Conservation (phyloP, 2,329 filamentous ascomycete species). For the Colletotrichum filicis region DNA sequence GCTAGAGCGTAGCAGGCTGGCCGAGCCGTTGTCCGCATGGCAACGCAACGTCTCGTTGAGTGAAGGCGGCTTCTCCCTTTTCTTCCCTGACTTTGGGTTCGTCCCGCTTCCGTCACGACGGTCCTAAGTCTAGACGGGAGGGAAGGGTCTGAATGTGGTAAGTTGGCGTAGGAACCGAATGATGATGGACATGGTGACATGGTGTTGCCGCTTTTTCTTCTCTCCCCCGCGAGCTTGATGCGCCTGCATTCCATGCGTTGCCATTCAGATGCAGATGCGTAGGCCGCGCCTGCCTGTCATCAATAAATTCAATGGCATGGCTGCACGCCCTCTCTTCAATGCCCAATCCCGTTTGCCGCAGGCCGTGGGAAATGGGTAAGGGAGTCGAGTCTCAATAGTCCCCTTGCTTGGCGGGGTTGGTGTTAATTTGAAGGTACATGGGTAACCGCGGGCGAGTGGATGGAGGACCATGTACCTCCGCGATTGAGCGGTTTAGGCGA, state of each 20-base stretch:
- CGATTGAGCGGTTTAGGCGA: slow-evolving; percentile 20
- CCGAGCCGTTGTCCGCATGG: slow-evolving; percentile 28
- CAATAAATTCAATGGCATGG: not conserved
- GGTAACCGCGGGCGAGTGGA: slow-evolving; percentile 2
- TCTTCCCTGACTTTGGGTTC: not conserved
- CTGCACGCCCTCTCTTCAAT: not conserved
- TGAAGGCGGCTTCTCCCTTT: not conserved
- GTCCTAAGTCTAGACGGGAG: not conserved
- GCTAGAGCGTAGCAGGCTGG: slow-evolving; percentile 6
- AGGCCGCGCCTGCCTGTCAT: slow-evolving; percentile 6
- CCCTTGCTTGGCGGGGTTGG: slow-evolving; percentile 12
- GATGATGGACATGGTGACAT: not conserved
- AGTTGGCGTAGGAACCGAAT: not conserved
- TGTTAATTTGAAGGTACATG: not conserved
- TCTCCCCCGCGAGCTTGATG: not conserved
- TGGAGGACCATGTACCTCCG: not conserved
- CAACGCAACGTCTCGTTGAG: slow-evolving; percentile 15
- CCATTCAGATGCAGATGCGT: slow-evolving; percentile 9
- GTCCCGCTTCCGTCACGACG: slow-evolving; percentile 11
- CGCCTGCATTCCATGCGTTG: slow-evolving; percentile 11
- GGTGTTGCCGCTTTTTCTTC: not conserved
- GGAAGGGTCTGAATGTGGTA: not conserved
- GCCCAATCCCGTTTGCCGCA: not conserved
- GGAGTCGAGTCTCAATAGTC: not conserved
- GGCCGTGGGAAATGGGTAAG: not conserved